Evolutionary conservation across 2,329 filamentous ascomycete species (phyloP).

Genomic region (Eurotiales sp.): DNA sequence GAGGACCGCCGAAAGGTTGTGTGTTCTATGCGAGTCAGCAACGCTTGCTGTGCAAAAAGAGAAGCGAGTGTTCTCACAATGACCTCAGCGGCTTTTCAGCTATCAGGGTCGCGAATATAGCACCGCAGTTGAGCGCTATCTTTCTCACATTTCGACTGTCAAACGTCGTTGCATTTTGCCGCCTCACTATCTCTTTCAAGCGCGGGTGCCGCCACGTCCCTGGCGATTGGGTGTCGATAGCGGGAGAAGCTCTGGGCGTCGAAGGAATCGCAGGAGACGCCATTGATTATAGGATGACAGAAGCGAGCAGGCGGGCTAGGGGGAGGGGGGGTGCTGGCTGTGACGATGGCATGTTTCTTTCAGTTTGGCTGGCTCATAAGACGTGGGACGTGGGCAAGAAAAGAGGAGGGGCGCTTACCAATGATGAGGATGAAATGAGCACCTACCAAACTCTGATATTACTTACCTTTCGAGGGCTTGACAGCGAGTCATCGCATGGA

Average conservation of each 20-base stretch:
- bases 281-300: slow-evolving; percentile 24
- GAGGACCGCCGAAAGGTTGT: slow-evolving; percentile 6
- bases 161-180: slow-evolving; percentile 75
- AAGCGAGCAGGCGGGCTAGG: background rate
- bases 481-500: background rate
- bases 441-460: background rate
- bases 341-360: background rate
- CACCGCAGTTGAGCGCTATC: slow-evolving; percentile 63
- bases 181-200: slow-evolving; percentile 77
- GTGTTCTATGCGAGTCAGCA: slow-evolving; percentile 7
- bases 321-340: background rate
- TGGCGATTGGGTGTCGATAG: slow-evolving; percentile 41
- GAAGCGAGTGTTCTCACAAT: slow-evolving; percentile 29
- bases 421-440: background rate
- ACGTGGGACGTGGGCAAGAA: background rate
- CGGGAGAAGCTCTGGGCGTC: slow-evolving; percentile 31
- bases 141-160: slow-evolving; percentile 69
- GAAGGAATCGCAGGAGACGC: slow-evolving; percentile 37
- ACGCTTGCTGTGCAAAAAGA: background rate
- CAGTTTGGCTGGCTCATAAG: background rate
- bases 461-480: background rate
- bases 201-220: slow-evolving; percentile 90
- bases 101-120: slow-evolving; percentile 50
- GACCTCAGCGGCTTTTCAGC: slow-evolving; percentile 37
- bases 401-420: background rate